phyloP scores from a whole-genome alignment of 495 filamentous ascomycete genomes.

The Daldinia grandis region DNA sequence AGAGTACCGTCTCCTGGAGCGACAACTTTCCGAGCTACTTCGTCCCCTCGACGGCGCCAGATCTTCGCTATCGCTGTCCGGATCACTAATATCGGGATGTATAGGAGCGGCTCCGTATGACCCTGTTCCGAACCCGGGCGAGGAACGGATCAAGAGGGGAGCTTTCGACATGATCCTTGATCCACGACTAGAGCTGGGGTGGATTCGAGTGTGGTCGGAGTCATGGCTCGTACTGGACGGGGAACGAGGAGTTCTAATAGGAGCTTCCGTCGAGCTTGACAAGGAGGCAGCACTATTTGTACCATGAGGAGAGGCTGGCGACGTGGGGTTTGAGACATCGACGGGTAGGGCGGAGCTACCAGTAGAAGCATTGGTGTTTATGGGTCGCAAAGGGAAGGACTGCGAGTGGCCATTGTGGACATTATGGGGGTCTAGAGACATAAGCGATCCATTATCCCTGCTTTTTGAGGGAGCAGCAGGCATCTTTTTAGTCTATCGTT shows the following conservation, averaged over 20 bases:
- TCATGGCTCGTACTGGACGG: conserved; percentile 41
- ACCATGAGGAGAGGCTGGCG: conserved; percentile 27
- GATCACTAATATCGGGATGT: conserved; percentile 27
- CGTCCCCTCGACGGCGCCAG: conserved; percentile 7
- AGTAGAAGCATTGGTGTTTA: conserved; percentile 24
- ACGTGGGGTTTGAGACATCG: conserved; percentile 29
- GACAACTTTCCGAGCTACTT: conserved; percentile 20
- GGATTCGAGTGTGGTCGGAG: conserved; percentile 25
- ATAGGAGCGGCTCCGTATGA: conserved; percentile 39
- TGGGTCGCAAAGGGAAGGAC: conserved; percentile 34
- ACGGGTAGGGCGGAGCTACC: conserved; percentile 34
- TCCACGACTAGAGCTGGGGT: conserved; percentile 32
- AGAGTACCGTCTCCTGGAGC: conserved; percentile 33
- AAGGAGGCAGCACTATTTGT: conserved; percentile 36
- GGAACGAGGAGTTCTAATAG: conserved; percentile 31
- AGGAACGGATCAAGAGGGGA: conserved; percentile 65
- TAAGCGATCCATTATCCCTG: conserved; percentile 40
- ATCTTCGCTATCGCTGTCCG: conserved; percentile 22
- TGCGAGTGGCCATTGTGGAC: conserved; percentile 31
- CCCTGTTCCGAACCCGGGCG: conserved; percentile 58
- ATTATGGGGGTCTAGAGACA: conserved; percentile 29
- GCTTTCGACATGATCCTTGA: conserved; percentile 61
- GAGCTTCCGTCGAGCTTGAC: conserved; percentile 2
- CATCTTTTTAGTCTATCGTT: conserved; percentile 28
- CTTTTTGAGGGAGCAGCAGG: conserved; percentile 19